Conservation (phyloP, 495 filamentous ascomycete genomes). For the Staphylotrichum longicolle region DNA sequence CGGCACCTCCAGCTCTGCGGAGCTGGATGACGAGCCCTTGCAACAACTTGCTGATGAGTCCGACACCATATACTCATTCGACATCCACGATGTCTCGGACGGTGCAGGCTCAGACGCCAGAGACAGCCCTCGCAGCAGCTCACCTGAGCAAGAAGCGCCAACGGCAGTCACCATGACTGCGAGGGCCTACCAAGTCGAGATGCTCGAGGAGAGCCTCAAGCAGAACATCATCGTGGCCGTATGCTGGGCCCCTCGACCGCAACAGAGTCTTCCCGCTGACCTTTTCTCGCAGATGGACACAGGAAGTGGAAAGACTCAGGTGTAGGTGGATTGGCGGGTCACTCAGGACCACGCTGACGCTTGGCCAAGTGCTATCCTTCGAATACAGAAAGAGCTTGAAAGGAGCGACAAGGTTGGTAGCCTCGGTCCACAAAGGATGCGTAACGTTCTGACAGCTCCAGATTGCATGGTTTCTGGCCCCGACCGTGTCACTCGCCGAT, state of each 20-base stretch:
- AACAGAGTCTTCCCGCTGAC: neutral
- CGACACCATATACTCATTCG: neutral
- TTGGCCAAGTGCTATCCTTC: slow-evolving; percentile 65
- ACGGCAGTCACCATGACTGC: slow-evolving; percentile 40
- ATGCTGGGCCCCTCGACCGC: slow-evolving; percentile 25
- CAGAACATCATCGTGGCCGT: slow-evolving; percentile 84
- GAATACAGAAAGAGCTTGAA: slow-evolving; percentile 76
- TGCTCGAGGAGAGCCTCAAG: slow-evolving; percentile 78
- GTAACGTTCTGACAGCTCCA: slow-evolving; percentile 31
- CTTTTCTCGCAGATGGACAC: slow-evolving; percentile 68
- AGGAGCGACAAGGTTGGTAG: slow-evolving; percentile 56
- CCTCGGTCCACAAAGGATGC: too few relatives aligned
- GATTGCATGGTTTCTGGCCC: slow-evolving; percentile 84
- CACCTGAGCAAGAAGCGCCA: slow-evolving; percentile 11
- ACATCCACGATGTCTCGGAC: neutral
- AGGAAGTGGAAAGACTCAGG: slow-evolving; percentile 86
- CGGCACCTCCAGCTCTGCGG: slow-evolving; percentile 17
- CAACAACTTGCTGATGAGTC: neutral
- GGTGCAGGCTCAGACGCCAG: neutral
- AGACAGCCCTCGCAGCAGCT: slow-evolving; percentile 16
- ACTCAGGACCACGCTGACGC: slow-evolving; percentile 5
- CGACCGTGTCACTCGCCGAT: slow-evolving; percentile 68
- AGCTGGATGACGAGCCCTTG: slow-evolving; percentile 5
- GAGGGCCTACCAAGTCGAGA: slow-evolving; percentile 83
- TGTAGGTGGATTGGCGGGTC: slow-evolving; percentile 54